Evolutionary conservation across 1,284 basidiomycete species (phyloP).

Genomic region (Cryptococcus hybrid): DNA sequence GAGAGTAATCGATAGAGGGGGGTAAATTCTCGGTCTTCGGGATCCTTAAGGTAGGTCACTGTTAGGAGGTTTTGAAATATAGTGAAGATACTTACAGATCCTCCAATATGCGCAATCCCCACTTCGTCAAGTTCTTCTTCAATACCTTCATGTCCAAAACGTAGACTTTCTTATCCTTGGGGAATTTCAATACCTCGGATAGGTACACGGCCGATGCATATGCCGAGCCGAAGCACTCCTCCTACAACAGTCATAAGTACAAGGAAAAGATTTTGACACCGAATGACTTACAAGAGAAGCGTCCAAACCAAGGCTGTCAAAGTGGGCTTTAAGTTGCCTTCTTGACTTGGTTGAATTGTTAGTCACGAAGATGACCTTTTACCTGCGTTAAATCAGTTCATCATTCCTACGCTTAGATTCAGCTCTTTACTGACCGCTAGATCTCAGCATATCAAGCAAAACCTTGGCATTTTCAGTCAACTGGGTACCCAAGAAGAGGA

Average conservation of each 20-base stretch:
- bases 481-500: constrained; percentile 79
- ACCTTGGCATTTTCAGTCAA: constrained; percentile 73
- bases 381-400: constrained; percentile 51
- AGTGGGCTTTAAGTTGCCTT: constrained; percentile 81
- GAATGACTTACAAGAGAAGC: constrained; percentile 9
- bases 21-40: constrained; percentile 72
- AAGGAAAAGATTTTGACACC: too few species aligned
- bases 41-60: constrained; percentile 59
- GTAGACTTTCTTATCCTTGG: constrained; percentile 90
- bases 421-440: constrained; percentile 18
- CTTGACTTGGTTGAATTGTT: constrained; percentile 98
- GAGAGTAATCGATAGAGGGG: constrained; percentile 68
- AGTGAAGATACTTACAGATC: constrained; percentile 62
- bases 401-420: not conserved
- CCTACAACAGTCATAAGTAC: constrained; percentile 54
- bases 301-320: constrained; percentile 72
- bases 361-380: constrained; percentile 93
- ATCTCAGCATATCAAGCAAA: constrained; percentile 65
- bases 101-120: constrained; percentile 76
- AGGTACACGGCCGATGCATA: constrained; percentile 93
- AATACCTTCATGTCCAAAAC: constrained; percentile 88
- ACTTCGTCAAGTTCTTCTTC: constrained; percentile 88
- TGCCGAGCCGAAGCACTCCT: constrained; percentile 94
- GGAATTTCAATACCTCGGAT: constrained; percentile 81
- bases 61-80: not conserved